Evolutionary conservation across 805 yeast genomes (phyloP), one percentile per base, ranked within the genome.

Genomic region (Komagataella ulmi): DNA sequence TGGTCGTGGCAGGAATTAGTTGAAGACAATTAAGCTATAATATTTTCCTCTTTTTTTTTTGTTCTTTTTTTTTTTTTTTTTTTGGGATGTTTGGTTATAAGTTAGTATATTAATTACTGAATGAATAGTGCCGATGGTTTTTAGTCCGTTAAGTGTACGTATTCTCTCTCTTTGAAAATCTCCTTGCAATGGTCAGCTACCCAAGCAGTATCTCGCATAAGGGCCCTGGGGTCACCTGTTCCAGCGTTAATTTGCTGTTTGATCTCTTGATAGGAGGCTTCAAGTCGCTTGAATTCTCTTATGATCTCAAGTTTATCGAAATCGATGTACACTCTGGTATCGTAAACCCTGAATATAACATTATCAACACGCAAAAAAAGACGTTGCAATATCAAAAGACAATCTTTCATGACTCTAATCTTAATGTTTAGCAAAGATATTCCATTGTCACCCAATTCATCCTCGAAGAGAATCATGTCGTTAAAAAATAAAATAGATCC

Each of bases 381-480:
- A 48, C 98, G 74, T 49, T 83, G 79, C 48, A 93, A 70, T 40
- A 91, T 58, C 44, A 93, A 68, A 56, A 93, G 62, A 54, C 96
- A 78, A 50, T 82, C 77, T 6, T 81, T 81, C 97, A 93, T 93
- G 3, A 89, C 97, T 55, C 99, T 70, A 18, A 93, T 77, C 65
- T 90, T 90, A 43, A 83, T 81, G 50, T 81, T 80, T 51, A 87
- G 67, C 51, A 87, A 76, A 0, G 95, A 79, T 17, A 88, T 85
- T 6, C 99, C 99, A 64, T 91, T 93, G 64, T 93, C 99, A 3
- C 96, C 98, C 52, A 93, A 71, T 64, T 93, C 99, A 61, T 93
- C 99, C 63, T 93, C 99, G 63, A 79, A 93, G 36, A 93, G 69
- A 6, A 87, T 79, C 71, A 88, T 79, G 59, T 91, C 97, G 62